Evolutionary conservation across 164 flowering plant genomes (phyloP), one percentile per base, ranked within the genome.

Genomic region (Nymphaea thermarum): DNA sequence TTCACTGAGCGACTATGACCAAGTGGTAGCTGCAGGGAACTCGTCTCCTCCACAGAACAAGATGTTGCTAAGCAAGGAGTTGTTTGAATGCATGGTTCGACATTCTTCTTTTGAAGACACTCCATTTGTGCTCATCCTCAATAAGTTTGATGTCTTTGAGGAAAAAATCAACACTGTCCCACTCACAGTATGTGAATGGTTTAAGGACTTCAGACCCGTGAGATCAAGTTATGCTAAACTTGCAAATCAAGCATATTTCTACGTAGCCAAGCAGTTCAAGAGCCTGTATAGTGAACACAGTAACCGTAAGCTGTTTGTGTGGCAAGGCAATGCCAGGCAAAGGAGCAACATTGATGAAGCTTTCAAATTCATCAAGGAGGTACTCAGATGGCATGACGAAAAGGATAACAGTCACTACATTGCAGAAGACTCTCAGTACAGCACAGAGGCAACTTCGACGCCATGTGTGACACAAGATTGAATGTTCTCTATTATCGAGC

Each of bases 321-420:
- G 76, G 68, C 81, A 71, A 61, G 71, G 79, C 0, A 81, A 71
- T 47, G 87, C 81, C 5, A 69, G 69, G 63, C 87, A 85, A 3
- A 77, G 79, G 3, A 17, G 43, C 8, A 72, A 83, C 3, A 79
- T 86, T 4, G 84, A 85, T 43, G 82, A 82, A 61, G 82, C 84
- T 11, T 74, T 86, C 71, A 86, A 75, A 68, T 86, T 75, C 70
- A 71, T 77, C 5, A 76, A 76, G 72, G 91, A 83, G 69, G 80
- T 86, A 8, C 72, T 86, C 17, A 86, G 76, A 72, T 86, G 91
- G 87, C 82, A 82, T 3, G 86, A 85, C 43, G 88, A 80, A 73
- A 85, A 77, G 73, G 77, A 75, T 44, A 73, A 72, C 3, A 72
- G 72, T 41, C 6, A 61, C 10, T 81, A 79, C 57, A 77, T 66